Base-by-base conservation (phyloP, 2,329 filamentous ascomycete genomes). In the Scolecobasidium constrictum region DNA sequence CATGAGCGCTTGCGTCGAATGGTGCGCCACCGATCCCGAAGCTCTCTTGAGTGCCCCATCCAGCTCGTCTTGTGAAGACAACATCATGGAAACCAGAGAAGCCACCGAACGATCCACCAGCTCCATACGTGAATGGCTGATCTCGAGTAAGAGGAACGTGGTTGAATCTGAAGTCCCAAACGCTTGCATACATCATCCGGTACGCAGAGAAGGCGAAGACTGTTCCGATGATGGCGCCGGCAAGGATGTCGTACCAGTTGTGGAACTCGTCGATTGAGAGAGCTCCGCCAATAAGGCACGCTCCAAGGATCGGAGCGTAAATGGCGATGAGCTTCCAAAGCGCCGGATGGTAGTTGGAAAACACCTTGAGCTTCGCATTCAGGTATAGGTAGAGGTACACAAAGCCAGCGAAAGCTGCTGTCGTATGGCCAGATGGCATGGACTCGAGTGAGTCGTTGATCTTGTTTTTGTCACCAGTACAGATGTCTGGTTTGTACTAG, bases 351-450 rank as follows among this genome's bases (percentile, higher is more conserved):
- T 82, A 81, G 65, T 84, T 81, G 48, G 74, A 65, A 52, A 78
- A 85, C 44, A 85, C 73, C 68, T 86, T 86, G 50, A 87, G 69
- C 65, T 86, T 86, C 38, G 79, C 82, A 58, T 86, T 86, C 35
- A 87, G 72, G 63, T 86, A 87, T 2, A 86, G 66, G 50, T 72
- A 81, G 3, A 86, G 63, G 55, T 75, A 86, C 17, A 83, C 69
- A 51, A 84, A 81, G 4, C 80, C 81, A 0, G 78, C 79, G 46
- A 85, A 86, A 0, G 80, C 81, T 1, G 81, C 81, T 0, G 81
- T 83, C 4, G 78, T 78, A 59, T 87, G 83, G 1, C 83, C 83
- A 1, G 75, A 81, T 0, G 83, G 83, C 59, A 87, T 80, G 0
- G 76, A 80, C 54, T 84, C 78, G 0, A 86, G 68, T 2, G 71